A percentile compares a stretch with the other conserved stretches of the same genome.
Conservation (phyloP, 2,329 filamentous ascomycete genomes). For the Aureobasidium sp. region DNA sequence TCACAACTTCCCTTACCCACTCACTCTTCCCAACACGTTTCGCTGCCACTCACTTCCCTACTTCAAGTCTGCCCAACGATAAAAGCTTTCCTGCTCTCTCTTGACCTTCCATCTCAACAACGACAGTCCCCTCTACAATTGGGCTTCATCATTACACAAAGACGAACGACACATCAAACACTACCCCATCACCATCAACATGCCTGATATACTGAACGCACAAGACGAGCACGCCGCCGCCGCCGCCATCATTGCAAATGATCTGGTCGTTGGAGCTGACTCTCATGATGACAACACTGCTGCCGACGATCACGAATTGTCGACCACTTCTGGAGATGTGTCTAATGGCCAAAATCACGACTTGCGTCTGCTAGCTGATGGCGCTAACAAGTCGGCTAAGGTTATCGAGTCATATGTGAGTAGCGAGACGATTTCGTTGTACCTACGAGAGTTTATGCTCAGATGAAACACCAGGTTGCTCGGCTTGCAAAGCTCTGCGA, state of each 20-base stretch:
- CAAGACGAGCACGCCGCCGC: neutral
- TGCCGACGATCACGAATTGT: neutral
- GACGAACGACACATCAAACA: neutral
- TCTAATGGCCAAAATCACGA: no score
- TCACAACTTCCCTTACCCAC: neutral
- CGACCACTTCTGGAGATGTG: neutral
- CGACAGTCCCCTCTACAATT: neutral
- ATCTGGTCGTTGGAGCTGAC: neutral
- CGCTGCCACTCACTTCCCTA: neutral
- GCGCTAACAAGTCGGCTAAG: no score
- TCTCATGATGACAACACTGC: neutral
- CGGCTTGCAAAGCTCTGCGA: no score
- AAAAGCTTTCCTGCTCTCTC: neutral
- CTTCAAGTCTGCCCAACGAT: neutral
- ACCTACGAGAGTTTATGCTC: no score
- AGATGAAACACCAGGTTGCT: no score
- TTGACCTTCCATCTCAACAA: neutral
- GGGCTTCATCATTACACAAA: neutral
- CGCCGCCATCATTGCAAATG: neutral
- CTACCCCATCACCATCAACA: neutral
- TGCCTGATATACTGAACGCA: neutral
- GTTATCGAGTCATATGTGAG: no score
- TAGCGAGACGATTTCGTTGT: no score
- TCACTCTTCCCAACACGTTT: neutral
- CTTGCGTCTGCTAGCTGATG: no score